Conservation (phyloP, 352 stramenopile species). For the Pythium phragmiticola region DNA sequence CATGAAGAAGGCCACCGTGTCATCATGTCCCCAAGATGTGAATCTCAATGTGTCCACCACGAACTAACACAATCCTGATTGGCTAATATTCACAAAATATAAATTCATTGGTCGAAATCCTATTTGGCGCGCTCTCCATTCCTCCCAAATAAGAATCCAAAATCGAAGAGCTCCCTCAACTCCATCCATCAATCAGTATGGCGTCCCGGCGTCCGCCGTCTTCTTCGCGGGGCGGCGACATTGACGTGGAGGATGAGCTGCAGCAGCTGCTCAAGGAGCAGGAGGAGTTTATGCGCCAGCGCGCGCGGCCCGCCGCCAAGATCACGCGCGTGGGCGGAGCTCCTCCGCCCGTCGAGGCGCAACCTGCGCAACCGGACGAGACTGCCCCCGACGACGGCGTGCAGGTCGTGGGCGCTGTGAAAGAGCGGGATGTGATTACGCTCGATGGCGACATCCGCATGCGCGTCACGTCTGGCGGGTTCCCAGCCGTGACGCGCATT, state of each 20-base stretch:
- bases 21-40: too few relatives aligned
- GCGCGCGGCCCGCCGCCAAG: slow-evolving; percentile 58
- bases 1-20: too few relatives aligned
- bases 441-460: slow-evolving; percentile 34
- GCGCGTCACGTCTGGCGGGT: slow-evolving; percentile 42
- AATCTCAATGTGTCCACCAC: too few relatives aligned
- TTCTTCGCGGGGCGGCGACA: slow-evolving; percentile 11
- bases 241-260: slow-evolving; percentile 79
- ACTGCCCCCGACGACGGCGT: slow-evolving; percentile 17
- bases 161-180: neutral
- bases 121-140: neutral
- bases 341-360: neutral
- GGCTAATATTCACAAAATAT: too few relatives aligned
- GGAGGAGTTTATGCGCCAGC: slow-evolving; percentile 69
- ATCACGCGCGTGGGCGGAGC: slow-evolving; percentile 35
- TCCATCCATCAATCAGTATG: neutral
- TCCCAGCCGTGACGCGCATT: slow-evolving; percentile 46
- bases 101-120: neutral
- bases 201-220: slow-evolving; percentile 5
- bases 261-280: slow-evolving; percentile 79
- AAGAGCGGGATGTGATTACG: slow-evolving; percentile 58
- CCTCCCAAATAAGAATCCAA: neutral
- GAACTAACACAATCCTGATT: too few relatives aligned
- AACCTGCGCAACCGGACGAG: neutral
- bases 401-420: slow-evolving; percentile 54